These are phyloP conservation scores for Aspergillus sp. DNA, from an alignment of 2,329 filamentous ascomycete genomes.

Conservation along the genomic window DNA sequence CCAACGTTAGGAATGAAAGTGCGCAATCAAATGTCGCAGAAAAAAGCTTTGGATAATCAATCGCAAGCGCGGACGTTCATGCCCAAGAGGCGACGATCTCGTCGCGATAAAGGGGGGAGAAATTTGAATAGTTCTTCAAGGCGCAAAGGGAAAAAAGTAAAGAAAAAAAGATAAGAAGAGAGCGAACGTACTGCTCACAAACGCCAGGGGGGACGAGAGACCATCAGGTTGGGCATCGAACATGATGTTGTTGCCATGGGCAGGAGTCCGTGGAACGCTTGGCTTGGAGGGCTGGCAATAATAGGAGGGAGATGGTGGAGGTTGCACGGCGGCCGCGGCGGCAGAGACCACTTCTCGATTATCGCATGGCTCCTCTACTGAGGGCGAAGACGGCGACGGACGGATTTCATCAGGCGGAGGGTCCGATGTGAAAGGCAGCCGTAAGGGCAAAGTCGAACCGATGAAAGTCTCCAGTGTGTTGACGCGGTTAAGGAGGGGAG, in stretches of 20 bases:
- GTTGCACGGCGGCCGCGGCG: conserved; percentile 43
- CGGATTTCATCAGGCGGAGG: conserved; percentile 26
- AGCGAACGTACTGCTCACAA: conserved; percentile 42
- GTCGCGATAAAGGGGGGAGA: conserved; percentile 3
- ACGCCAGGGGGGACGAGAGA: conserved; percentile 39
- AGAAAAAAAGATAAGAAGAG: conserved; percentile 18
- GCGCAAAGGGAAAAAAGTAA: conserved; percentile 11
- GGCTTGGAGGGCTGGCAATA: conserved; percentile 9
- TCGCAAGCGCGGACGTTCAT: conserved; percentile 4
- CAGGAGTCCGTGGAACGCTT: conserved; percentile 32
- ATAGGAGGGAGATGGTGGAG: conserved; percentile 37
- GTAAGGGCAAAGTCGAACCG: conserved; percentile 18
- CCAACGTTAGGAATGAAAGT: conserved; percentile 11
- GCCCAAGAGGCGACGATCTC: conserved; percentile 2
- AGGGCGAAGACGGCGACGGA: conserved; percentile 22
- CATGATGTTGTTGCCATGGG: conserved; percentile 49
- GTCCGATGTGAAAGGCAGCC: conserved; percentile 7
- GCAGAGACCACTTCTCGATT: conserved; percentile 33
- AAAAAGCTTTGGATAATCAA: conserved; percentile 3
- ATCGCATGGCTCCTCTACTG: conserved; percentile 46
- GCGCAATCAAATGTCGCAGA: not conserved
- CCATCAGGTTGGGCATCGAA: conserved; percentile 44
- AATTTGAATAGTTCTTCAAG: not conserved
- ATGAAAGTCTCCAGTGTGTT: conserved; percentile 27
- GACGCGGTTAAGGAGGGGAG: conserved; percentile 4